Conservation (phyloP, 2,329 filamentous ascomycete species). For the Malbranchea cinnamomea region DNA sequence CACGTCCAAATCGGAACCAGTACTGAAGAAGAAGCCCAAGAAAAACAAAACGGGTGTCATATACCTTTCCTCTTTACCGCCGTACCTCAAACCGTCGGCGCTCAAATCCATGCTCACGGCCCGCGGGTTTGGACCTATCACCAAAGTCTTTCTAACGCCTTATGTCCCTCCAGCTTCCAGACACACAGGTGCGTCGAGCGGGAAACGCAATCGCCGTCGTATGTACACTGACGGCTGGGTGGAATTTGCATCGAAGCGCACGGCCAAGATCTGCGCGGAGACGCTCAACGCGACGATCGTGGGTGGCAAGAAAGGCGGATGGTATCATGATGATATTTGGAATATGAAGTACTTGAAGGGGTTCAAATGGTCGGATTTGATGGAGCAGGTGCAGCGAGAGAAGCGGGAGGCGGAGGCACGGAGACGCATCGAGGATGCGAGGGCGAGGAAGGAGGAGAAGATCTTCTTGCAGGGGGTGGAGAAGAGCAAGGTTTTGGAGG, state of each 20-base stretch:
- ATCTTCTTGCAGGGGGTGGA: constrained; percentile 29
- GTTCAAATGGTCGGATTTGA: constrained; percentile 30
- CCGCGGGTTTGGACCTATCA: constrained; percentile 28
- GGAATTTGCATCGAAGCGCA: constrained; percentile 31
- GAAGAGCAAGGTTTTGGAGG: constrained; percentile 25
- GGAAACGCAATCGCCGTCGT: constrained; percentile 21
- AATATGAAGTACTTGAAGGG: constrained; percentile 32
- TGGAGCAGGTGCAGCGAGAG: constrained; percentile 31
- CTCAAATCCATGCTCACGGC: constrained; percentile 28
- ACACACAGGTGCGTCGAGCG: constrained; percentile 6
- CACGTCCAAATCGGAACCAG: constrained; percentile 6
- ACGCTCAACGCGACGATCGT: constrained; percentile 30
- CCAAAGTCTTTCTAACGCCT: constrained; percentile 30
- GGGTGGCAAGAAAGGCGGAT: constrained; percentile 30
- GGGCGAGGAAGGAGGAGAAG: constrained; percentile 30
- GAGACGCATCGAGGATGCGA: constrained; percentile 27
- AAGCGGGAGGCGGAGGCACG: constrained; percentile 26
- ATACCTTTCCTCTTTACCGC: constrained; percentile 31
- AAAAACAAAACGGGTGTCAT: constrained; percentile 28
- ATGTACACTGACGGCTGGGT: constrained; percentile 33
- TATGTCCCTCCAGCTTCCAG: constrained; percentile 18
- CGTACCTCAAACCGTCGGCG: constrained; percentile 33
- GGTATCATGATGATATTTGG: constrained; percentile 32
- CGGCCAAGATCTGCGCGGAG: constrained; percentile 30
- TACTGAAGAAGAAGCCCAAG: constrained; percentile 9